A percentile compares a stretch with the other conserved stretches of the same genome.
phyloP scores from a whole-genome alignment of 2,329 filamentous ascomycete genomes.

The Penicillium sp. region DNA sequence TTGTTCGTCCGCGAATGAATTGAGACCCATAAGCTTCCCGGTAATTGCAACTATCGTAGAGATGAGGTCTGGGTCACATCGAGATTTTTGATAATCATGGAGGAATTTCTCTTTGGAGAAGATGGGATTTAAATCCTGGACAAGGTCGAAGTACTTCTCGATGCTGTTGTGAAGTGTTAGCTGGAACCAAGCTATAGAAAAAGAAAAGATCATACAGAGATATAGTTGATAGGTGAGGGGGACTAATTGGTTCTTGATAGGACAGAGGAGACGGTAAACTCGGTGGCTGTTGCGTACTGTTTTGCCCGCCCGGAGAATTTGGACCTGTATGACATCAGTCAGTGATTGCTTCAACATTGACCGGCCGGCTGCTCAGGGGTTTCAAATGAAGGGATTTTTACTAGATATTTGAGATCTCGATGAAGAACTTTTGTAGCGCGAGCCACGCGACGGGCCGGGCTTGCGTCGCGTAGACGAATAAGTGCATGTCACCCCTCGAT shows the following conservation, averaged over 20 bases:
- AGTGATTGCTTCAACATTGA: background rate
- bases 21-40: conserved; percentile 22
- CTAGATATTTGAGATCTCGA: background rate
- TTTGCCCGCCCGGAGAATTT: background rate
- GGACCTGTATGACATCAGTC: background rate
- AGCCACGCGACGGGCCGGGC: conserved; percentile 33
- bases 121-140: conserved; percentile 33
- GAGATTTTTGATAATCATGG: conserved; percentile 18
- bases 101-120: conserved; percentile 29
- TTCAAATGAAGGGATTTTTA: background rate
- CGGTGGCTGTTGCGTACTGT: background rate
- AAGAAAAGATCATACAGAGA: background rate
- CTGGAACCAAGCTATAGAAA: background rate
- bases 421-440: conserved; percentile 11
- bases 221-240: background rate
- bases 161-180: conserved; percentile 10
- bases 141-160: conserved; percentile 29
- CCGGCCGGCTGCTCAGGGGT: no score
- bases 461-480: conserved; percentile 32
- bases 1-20: background rate
- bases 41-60: conserved; percentile 31
- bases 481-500: conserved; percentile 26
- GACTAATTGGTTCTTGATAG: background rate
- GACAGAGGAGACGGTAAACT: background rate
- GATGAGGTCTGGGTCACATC: conserved; percentile 21